Conservation (phyloP, 768 basidiomycete species). For the Inosperma sp. region DNA sequence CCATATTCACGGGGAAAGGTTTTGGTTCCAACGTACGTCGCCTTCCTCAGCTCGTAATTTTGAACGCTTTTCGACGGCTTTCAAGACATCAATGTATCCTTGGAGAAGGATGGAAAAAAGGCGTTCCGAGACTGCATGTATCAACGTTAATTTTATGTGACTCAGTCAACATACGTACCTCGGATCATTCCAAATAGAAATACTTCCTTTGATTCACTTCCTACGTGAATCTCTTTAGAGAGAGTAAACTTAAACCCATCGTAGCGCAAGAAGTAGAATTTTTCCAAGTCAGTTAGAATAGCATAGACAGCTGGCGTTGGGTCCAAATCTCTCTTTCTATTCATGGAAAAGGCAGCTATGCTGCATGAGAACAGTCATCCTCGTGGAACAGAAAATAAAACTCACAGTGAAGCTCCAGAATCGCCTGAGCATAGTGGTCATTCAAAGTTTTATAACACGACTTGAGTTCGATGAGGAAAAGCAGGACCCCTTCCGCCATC, state of each 20-base stretch:
- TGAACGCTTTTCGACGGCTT: constrained; percentile 1
- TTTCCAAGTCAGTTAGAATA: constrained; percentile 4
- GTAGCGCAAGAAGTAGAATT: constrained; percentile 8
- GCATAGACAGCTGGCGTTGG: not conserved
- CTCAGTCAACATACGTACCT: constrained; percentile 2
- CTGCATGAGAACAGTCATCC: constrained; percentile 3
- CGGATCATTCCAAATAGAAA: constrained; percentile 5
- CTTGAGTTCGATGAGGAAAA: not conserved
- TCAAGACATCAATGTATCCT: constrained; percentile 3
- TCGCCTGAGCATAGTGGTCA: constrained; percentile 3
- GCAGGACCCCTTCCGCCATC: constrained; percentile 1
- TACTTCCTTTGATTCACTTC: not conserved
- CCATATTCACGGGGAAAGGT: not conserved
- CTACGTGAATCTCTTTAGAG: not conserved
- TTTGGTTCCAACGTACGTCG: not conserved
- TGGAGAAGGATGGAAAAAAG: constrained; percentile 7
- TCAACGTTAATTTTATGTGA: not conserved
- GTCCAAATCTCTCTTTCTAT: not conserved
- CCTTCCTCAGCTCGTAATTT: not conserved
- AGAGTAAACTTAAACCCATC: constrained; percentile 1
- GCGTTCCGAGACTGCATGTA: constrained; percentile 3
- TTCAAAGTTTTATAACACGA: not conserved
- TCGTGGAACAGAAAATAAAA: not conserved
- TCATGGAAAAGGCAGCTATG: constrained; percentile 1
- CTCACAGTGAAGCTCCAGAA: constrained; percentile 1